These are phyloP conservation scores for Alternaria novae-zelandiae DNA, from an alignment of 2,329 filamentous ascomycete genomes.

Conservation along the genomic window DNA sequence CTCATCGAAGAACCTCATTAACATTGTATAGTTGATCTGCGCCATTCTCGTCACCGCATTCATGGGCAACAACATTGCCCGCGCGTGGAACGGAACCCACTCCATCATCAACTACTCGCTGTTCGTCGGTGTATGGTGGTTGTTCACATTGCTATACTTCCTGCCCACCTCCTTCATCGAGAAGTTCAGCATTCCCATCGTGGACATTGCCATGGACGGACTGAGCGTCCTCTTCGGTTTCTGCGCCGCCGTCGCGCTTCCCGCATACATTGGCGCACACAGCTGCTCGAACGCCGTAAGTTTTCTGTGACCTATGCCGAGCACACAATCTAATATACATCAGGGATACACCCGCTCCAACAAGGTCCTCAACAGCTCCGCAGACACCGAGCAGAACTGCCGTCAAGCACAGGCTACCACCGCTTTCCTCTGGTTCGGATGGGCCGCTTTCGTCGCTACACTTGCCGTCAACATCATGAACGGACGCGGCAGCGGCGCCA, in stretches of 20 bases:
- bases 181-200: constrained; percentile 58
- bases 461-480: constrained; percentile 63
- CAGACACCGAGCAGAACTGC: constrained; percentile 68
- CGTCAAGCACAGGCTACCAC: constrained; percentile 75
- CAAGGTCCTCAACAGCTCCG: constrained; percentile 69
- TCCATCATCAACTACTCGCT: constrained; percentile 68
- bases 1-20: not conserved
- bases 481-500: constrained; percentile 55
- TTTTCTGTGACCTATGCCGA: constrained; percentile 6
- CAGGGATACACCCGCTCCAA: constrained; percentile 55
- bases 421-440: constrained; percentile 82
- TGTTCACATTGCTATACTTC: constrained; percentile 70
- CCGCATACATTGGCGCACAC: constrained; percentile 71
- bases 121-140: constrained; percentile 71
- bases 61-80: constrained; percentile 67
- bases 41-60: constrained; percentile 66
- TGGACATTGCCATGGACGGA: constrained; percentile 63
- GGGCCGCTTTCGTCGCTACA: constrained; percentile 63
- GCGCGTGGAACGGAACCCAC: constrained; percentile 59
- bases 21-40: constrained; percentile 60
- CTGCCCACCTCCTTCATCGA: constrained; percentile 63
- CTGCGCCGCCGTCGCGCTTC: constrained; percentile 72
- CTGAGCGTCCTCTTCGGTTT: constrained; percentile 72
- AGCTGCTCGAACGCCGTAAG: constrained; percentile 69
- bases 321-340: not conserved